These are phyloP conservation scores for Pythium plurisporium DNA, from an alignment of 352 stramenopile species.

Conservation along the genomic window DNA sequence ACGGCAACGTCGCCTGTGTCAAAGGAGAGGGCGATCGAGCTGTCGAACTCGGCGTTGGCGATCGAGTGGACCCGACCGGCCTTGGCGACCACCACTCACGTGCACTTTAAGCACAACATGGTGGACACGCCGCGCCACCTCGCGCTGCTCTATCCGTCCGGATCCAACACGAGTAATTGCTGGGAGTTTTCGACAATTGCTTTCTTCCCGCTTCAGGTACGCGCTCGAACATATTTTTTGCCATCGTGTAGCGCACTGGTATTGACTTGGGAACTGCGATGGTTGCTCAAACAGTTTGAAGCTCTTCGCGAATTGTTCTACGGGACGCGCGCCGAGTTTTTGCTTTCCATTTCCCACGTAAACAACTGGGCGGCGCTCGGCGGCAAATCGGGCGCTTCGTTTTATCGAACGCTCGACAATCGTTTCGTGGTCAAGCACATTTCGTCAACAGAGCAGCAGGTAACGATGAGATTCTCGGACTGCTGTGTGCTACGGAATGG, in stretches of 20 bases:
- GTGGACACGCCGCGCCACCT: slow-evolving; percentile 60
- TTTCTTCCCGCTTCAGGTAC: slow-evolving; percentile 78
- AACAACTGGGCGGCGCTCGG: slow-evolving; percentile 91
- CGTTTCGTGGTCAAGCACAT: slow-evolving; percentile 99
- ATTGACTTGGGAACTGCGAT: too few species aligned
- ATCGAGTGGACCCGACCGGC: slow-evolving; percentile 62
- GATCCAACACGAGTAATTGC: slow-evolving; percentile 26
- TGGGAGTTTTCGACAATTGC: slow-evolving; percentile 75
- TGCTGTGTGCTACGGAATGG: too few species aligned
- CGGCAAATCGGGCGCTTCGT: slow-evolving; percentile 96
- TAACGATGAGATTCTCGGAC: too few species aligned
- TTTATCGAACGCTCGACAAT: slow-evolving; percentile 94
- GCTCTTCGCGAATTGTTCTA: slow-evolving; percentile 91
- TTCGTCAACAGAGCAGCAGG: slow-evolving; percentile 96
- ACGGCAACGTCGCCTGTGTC: neutral
- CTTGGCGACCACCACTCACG: slow-evolving; percentile 39
- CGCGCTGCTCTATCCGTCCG: slow-evolving; percentile 40
- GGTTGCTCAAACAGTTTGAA: slow-evolving; percentile 66
- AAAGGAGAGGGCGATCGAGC: slow-evolving; percentile 3
- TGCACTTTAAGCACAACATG: slow-evolving; percentile 59
- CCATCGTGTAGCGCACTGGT: neutral
- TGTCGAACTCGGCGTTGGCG: slow-evolving; percentile 24
- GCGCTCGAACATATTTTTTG: neutral
- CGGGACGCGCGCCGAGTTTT: slow-evolving; percentile 49
- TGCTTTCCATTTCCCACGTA: slow-evolving; percentile 83